Evolutionary conservation across 2,329 filamentous ascomycete genomes (phyloP), one percentile per base, ranked within the genome.

Genomic region (Penicillium sp.): DNA sequence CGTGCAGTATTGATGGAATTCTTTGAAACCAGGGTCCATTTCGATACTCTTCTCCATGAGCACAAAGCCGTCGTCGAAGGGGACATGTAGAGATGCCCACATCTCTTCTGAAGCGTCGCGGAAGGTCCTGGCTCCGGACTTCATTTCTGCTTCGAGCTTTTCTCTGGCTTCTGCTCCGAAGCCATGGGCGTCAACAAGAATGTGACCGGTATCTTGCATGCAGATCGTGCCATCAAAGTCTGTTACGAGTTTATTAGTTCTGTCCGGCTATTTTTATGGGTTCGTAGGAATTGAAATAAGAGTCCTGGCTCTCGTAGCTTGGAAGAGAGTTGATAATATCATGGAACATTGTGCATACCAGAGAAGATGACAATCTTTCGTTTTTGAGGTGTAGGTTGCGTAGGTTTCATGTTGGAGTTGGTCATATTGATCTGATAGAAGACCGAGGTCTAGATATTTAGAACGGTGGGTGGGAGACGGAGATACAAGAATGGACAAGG

Each of bases 181-280:
- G 48, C 87, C 86, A 60, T 86, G 81, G 62, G 78, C 78, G 67
- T 88, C 85, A 71, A 88, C 87, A 46, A 89, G 82, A 60, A 88
- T 81, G 67, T 89, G 86, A 40, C 87, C 87, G 1, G 84, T 88
- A 62, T 87, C 84, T 77, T 88, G 84, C 80, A 87, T 86, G 77
- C 87, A 88, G 59, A 89, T 89, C 3, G 86, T 89, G 58, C 86
- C 86, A 69, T 89, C 86, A 62, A 89, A 89, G 71, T 89, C 85
- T 87, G 54, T 26, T 45, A 40, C 21, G 19, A 23, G 48, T 57
- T n/a, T n/a, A n/a, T n/a, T n/a, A n/a, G n/a, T n/a, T n/a, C n/a
- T n/a, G n/a, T n/a, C n/a, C n/a, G n/a, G n/a, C n/a, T n/a, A n/a
- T n/a, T n/a, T n/a, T n/a, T n/a, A n/a, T n/a, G n/a, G n/a, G n/a